Base-by-base conservation (phyloP, 2,329 filamentous ascomycete species). In the Bipolaris cookei region DNA sequence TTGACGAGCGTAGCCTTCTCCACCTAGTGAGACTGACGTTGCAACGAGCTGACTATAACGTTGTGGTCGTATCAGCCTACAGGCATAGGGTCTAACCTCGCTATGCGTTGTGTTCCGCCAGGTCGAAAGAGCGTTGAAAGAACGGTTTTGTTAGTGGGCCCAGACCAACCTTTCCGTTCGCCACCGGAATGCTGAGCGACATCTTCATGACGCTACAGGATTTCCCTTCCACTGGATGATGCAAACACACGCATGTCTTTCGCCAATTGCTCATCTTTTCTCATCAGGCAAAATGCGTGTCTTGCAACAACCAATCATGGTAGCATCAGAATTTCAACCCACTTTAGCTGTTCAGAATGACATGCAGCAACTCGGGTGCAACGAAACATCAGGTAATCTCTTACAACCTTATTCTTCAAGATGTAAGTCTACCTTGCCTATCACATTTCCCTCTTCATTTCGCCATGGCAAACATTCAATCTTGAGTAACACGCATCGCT, bases 91-190 rank as follows among this genome's bases (percentile, higher is more conserved):
- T 54, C 25, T 28, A 38, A 44, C 44, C 21, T 44, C 25, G 44
- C 6, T 18, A n/a, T 39, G 21, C 20, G 34, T 50, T n/a, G 34
- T 23, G n/a, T 45, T 38, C 45, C 28, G 39, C 25, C 16, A 18
- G 41, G 11, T 30, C 34, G 18, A 25, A 54, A 47, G 18, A 44
- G 46, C 45, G 51, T 54, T 51, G 56, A 50, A 28, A 28, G 18
- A 54, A 41, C 41, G 39, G 20, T 14, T 37, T 30, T 37, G 34
- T 50, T 55, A 54, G 56, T 46, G 51, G 56, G 51, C 41, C 51
- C 51, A 55, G 41, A 51, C 18, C 37, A 25, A 23, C 20, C n/a
- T 39, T 54, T 35, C 51, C 23, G 48, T 44, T 55, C 42, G 56
- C 51, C 42, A 55, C 56, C 25, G 32, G 20, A 8, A 46, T 45